Evolutionary conservation across 2,329 filamentous ascomycete genomes (phyloP), one percentile per base, ranked within the genome.

Genomic region (Colletotrichum australisinense): DNA sequence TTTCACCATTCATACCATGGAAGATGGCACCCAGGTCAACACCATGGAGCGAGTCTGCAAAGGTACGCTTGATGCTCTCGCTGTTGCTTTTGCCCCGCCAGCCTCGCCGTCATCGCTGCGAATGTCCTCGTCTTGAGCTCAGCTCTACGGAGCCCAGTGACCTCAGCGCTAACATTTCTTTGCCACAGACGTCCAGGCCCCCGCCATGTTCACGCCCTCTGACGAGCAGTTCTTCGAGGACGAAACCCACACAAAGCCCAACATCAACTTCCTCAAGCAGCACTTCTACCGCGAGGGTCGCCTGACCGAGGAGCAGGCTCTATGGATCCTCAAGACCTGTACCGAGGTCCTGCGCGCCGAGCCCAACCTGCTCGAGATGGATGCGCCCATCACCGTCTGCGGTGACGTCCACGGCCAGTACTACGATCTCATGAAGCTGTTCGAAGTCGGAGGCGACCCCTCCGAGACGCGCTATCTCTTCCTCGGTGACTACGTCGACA

Each of bases 391-490:
- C 81, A 99, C 97, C 11, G 97, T 99, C 63, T 99, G 97, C 80
- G 97, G 97, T 81, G 97, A 99, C 81, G 95, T 99, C 67, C 97
- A 99, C 84, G 97, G 97, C 77, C 97, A 99, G 86, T 99, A 98
- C 87, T 99, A 98, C 84, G 97, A 99, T 84, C 86, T 99, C 81
- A 99, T 99, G 97, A 99, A 99, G 88, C 89, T 99, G 42, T 99
- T 99, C 80, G 97, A 99, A 84, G 97, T 99, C 64, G 97, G 97
- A 77, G 97, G 97, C 76, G 97, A 99, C 83, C 97, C 97, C 53
- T 91, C 96, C 67, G 97, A 99, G 86, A 99, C 97, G 35, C 88
- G 97, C 80, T 99, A 99, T 84, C 91, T 99, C 73, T 99, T 99
- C 85, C 87, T 99, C 76, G 97, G 97, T 74, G 97, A 99, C 85